phyloP scores from a whole-genome alignment of 257 asterid species.

The Nicotiana tomentosiformis region DNA sequence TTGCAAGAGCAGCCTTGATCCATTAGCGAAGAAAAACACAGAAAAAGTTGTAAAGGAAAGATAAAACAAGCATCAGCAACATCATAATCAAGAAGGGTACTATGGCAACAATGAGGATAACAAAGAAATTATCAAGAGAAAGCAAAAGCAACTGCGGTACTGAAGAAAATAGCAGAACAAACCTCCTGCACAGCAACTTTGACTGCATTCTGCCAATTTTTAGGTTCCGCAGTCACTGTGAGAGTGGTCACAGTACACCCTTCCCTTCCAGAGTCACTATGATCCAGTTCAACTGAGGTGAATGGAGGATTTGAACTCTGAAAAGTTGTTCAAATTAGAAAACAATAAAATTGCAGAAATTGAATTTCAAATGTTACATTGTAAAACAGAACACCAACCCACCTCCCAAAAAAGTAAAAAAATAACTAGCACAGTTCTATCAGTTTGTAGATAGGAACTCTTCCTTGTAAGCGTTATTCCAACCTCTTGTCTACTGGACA shows the following conservation, averaged over 20 bases:
- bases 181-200: slow-evolving; percentile 99
- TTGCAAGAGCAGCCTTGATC: slow-evolving; percentile 1
- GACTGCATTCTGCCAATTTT: slow-evolving; percentile 89
- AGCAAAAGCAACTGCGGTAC: not conserved
- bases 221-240: slow-evolving; percentile 93
- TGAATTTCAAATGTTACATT: not conserved
- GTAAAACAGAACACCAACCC: not conserved
- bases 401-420: not conserved
- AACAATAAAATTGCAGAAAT: not conserved
- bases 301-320: slow-evolving; percentile 99
- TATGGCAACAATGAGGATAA: not conserved
- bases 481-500: not conserved
- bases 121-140: not conserved
- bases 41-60: not conserved
- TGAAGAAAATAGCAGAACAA: slow-evolving; percentile 22
- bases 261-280: slow-evolving; percentile 99
- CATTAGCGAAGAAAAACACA: not conserved
- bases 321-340: slow-evolving; percentile 30
- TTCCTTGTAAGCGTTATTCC: not conserved
- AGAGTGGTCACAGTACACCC: slow-evolving; percentile 98
- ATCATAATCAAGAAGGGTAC: slow-evolving; percentile 7
- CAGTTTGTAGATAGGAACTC: not conserved
- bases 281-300: slow-evolving; percentile 96
- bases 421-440: not conserved
- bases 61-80: not conserved